Conservation (phyloP, 2,329 filamentous ascomycete genomes). For the Venturia oleaginea region DNA sequence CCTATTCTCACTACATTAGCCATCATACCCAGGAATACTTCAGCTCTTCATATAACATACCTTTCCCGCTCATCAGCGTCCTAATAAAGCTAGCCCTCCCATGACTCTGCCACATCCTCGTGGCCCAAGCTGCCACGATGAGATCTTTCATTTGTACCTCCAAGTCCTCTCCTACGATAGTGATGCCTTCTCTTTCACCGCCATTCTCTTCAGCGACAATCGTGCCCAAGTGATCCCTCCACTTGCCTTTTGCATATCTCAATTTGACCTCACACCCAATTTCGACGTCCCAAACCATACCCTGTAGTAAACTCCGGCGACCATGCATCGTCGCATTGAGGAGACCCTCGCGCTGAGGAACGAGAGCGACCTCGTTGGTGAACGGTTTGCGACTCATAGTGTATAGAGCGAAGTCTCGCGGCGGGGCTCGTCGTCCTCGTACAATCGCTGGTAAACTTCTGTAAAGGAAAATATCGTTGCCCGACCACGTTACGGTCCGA, state of each 20-base stretch:
- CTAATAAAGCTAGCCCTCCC: background rate
- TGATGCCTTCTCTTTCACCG: slow-evolving; percentile 6
- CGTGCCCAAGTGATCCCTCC: slow-evolving; percentile 5
- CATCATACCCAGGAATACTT: background rate
- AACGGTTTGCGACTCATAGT: slow-evolving; percentile 13
- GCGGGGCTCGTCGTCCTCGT: background rate
- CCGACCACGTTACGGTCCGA: slow-evolving; percentile 12
- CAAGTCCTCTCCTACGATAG: slow-evolving; percentile 1
- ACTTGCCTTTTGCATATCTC: slow-evolving; percentile 12
- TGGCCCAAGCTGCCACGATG: slow-evolving; percentile 12
- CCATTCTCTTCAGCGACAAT: slow-evolving; percentile 9
- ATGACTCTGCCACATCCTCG: slow-evolving; percentile 13
- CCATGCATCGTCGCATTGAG: slow-evolving; percentile 9
- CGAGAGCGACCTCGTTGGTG: slow-evolving; percentile 12
- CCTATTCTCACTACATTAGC: background rate
- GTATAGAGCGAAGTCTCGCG: slow-evolving; percentile 12
- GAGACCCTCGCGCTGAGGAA: slow-evolving; percentile 5
- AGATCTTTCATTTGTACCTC: slow-evolving; percentile 14
- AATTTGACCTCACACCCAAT: background rate
- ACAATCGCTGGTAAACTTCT: slow-evolving; percentile 8
- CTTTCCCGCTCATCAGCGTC: slow-evolving; percentile 11
- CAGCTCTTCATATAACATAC: background rate
- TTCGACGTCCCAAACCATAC: slow-evolving; percentile 13
- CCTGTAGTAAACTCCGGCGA: slow-evolving; percentile 5
- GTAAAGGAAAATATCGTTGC: slow-evolving; percentile 14